Base-by-base conservation (phyloP, 1,139 yeast genomes). In the Lizanozyma gosingica region DNA sequence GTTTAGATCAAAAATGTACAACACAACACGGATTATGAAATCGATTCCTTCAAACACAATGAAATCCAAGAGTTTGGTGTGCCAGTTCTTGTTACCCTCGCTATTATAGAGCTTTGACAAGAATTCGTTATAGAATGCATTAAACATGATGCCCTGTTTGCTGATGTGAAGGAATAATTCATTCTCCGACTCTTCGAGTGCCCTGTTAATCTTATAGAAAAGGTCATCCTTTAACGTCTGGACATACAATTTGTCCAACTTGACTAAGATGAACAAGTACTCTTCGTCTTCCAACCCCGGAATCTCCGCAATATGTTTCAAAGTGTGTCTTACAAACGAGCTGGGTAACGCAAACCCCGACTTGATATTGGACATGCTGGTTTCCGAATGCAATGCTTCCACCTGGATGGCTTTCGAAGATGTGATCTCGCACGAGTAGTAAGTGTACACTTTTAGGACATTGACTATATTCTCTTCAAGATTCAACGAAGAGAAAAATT, bases 1-100 rank as follows among this genome's bases (percentile, higher is more conserved):
- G 33, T 56, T 52, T 14, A 45, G 43, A 3, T 42, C 39, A 40
- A 65, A 60, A 2, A 55, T 43, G 44, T 57, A 56, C 2, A 60
- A 52, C 6, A 63, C 47, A 32, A 66, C 42, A 14, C 71, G 52
- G 14, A 61, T 49, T 11, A 68, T 45, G 42, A 62, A 62, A 44
- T 62, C 67, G 45, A 65, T 60, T 4, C 76, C 76, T 50, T 69
- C 71, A 42, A 70, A 59, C 11, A 68, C 54, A 14, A 68, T 49
- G 38, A 66, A 60, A 47, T 70, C 76, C 35, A 68, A 50, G 2
- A 64, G 43, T 37, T 46, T 49, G 17, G 55, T 22, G 11, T 22
- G 29, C 29, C 29, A 22, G 11, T 22, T 22, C 11, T 22, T 22
- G 29, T 22, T 22, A 6, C 29, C 29, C 11, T 22, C 29, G 11